Base-by-base conservation (phyloP, 2,329 filamentous ascomycete species). In the Beauveria sp. region DNA sequence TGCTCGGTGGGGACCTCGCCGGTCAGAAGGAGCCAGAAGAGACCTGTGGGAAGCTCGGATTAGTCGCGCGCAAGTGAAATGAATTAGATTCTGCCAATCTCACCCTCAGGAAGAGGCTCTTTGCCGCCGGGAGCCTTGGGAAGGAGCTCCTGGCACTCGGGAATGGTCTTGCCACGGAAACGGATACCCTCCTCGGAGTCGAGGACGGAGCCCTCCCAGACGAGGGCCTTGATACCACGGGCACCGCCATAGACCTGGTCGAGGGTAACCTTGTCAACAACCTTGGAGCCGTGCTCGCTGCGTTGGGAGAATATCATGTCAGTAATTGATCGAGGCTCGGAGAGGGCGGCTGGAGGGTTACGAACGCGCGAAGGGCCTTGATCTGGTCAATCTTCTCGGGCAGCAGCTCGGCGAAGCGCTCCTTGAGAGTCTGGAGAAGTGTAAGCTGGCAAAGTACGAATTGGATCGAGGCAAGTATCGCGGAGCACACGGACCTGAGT, bases 181-280 rank as follows among this genome's bases (percentile, higher is more conserved):
- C 95, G 91, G 79, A 99, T 99, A 81, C 95, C 95, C 86, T 99
- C 95, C 84, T 98, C 92, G 62, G 93, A 86, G 80, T 99, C 95
- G 72, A 99, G 89, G 71, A 99, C 95, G 72, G 95, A 99, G 71
- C 93, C 89, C 82, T 99, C 95, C 95, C 95, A 99, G 72, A 99
- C 95, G 65, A 99, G 88, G 70, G 88, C 89, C 87, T 98, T 99
- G 82, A 99, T 96, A 74, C 95, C 93, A 83, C 95, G 93, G 74
- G 95, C 95, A 87, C 95, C 95, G 77, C 95, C 95, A 78, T 98
- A 99, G 75, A 96, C 95, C 83, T 99, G 95, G 84, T 98, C 95
- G 68, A 99, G 90, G 65, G 95, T 99, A 76, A 99, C 91, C 86
- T 98, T 91, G 78, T 95, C 93, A 70, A 99, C 76, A 72, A 98